Evolutionary conservation across 768 basidiomycete species (phyloP), one percentile per base, ranked within the genome.

Genomic region (Psilocybe subaeruginosa): DNA sequence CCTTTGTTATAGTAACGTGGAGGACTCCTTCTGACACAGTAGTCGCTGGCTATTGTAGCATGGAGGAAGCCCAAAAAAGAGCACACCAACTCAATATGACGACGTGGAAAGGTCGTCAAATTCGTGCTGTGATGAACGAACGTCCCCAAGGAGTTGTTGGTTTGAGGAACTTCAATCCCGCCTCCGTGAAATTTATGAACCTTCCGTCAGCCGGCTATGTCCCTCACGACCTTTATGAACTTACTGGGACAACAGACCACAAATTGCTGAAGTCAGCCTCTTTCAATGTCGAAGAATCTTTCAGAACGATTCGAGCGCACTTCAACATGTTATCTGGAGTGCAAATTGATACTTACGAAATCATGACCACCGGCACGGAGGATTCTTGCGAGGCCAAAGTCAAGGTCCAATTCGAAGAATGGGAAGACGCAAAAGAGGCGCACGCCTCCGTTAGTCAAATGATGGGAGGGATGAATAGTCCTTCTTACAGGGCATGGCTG

Each of bases 1-100:
- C 84, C 11, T 73, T 77, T 39, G 66, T 88, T 53, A 78, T 77
- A 0, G 76, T 88, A 47, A 79, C 77, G 9, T 90, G 87, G 84
- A 75, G 70, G 5, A 70, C 73, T 0, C 85, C 86, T 1, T 82
- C 80, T n/a, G 66, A 67, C 4, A 70, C 77, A 1, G 79, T 81
- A 60, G 63, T 82, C n/a, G 85, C 76, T 0, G 77, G 74, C 3
- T 89, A 82, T 62, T 4, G 53, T 4, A 70, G 72, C 4, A 64
- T 74, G 56, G 67, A 65, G 0, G 65, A 70, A 30, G 80, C 83
- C 0, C 55, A 66, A 27, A 64, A 59, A 27, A 81, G 79, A 64
- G 76, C 75, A 3, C 64, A 58, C 19, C 64, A 69, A 30, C 69
- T 88, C 39, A 64, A 86, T 49, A 71, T 75, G 16, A 62, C 51